Conservation (phyloP, 192 early-diverging fungal genomes). For the Coemansia sp. region DNA sequence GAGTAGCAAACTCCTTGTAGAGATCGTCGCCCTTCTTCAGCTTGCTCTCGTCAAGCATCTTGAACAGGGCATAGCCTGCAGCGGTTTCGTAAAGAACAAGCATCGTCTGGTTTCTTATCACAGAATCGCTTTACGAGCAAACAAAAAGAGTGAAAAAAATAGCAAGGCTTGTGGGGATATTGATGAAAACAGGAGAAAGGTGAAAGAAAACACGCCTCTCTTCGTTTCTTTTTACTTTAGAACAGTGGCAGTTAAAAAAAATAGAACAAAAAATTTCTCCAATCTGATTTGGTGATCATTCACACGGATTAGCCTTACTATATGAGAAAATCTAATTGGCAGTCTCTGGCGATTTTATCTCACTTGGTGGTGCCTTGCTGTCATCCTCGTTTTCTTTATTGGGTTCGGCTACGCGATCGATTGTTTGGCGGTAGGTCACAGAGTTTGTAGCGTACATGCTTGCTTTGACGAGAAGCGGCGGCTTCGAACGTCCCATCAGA, state of each 20-base stretch:
- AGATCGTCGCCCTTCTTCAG: slow-evolving; percentile 84
- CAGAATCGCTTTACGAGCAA: background rate
- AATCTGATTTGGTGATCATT: slow-evolving; percentile 21
- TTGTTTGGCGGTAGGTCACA: slow-evolving; percentile 46
- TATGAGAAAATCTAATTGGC: background rate
- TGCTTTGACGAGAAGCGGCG: slow-evolving; percentile 47
- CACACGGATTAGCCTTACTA: background rate
- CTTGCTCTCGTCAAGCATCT: slow-evolving; percentile 88
- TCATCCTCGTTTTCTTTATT: background rate
- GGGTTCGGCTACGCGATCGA: background rate
- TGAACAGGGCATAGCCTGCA: slow-evolving; percentile 97
- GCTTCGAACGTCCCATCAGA: slow-evolving; percentile 64
- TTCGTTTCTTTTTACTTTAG: background rate
- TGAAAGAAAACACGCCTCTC: slow-evolving; percentile 23
- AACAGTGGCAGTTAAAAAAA: slow-evolving; percentile 1
- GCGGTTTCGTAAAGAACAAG: slow-evolving; percentile 97
- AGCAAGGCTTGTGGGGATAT: background rate
- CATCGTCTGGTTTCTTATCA: slow-evolving; percentile 52
- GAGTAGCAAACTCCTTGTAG: slow-evolving; percentile 86
- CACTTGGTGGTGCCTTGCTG: background rate
- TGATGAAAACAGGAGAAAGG: background rate
- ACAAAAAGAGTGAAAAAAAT: background rate
- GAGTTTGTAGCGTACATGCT: slow-evolving; percentile 34
- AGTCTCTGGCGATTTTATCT: background rate
- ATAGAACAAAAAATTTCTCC: slow-evolving; percentile 31